Evolutionary conservation across 345 rosid genomes (phyloP).

Genomic region (Gossypium herbaceum): DNA sequence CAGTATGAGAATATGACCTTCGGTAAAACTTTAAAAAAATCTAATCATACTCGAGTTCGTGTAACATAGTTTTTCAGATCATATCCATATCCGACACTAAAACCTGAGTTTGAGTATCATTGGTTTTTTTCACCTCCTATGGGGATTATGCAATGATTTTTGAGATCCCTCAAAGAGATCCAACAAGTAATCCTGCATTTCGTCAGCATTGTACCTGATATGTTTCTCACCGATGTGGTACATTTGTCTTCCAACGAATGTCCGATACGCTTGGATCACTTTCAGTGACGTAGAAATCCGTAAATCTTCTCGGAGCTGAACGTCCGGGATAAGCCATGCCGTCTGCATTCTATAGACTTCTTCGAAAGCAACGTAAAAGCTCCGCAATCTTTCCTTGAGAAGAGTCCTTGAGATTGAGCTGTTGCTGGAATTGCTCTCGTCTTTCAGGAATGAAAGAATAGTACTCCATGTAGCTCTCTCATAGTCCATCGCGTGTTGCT

Average conservation of each 20-base stretch:
- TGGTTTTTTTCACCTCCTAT: constrained; percentile 39
- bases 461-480: constrained; percentile 77
- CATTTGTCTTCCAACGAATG: constrained; percentile 54
- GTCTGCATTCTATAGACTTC: constrained; percentile 82
- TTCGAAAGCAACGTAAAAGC: constrained; percentile 63
- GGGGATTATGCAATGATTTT: constrained; percentile 54
- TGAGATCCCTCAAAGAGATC: constrained; percentile 80
- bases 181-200: constrained; percentile 56
- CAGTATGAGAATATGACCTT: background rate
- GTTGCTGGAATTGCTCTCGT: constrained; percentile 46
- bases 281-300: constrained; percentile 60
- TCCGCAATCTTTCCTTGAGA: constrained; percentile 61
- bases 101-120: background rate
- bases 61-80: background rate
- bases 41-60: no score
- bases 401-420: constrained; percentile 38
- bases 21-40: background rate
- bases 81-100: background rate
- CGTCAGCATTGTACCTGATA: constrained; percentile 66
- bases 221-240: constrained; percentile 55
- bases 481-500: constrained; percentile 65
- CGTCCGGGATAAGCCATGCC: constrained; percentile 63
- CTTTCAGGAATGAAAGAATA: constrained; percentile 57
- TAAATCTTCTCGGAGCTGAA: constrained; percentile 67
- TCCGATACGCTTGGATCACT: constrained; percentile 78